Evolutionary conservation across 73 alveolate species (phyloP).

Genomic region (Symbiodinium natans): DNA sequence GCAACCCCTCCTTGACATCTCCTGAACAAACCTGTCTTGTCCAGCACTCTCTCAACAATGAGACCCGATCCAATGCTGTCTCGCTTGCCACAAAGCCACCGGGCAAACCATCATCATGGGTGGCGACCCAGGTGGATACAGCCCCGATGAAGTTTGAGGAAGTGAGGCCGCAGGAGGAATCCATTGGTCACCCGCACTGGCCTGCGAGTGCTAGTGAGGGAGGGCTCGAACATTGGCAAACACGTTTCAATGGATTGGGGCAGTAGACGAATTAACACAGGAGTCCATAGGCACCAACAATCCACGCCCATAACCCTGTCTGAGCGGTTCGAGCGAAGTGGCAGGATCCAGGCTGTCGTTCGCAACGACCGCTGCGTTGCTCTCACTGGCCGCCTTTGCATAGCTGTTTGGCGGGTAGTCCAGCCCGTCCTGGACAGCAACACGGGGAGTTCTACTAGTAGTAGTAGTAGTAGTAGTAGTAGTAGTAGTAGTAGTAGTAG

Average conservation of each 20-base stretch:
- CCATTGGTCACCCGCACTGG: not conserved
- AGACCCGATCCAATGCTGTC: too few species aligned
- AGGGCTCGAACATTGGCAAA: too few species aligned
- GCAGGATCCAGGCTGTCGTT: too few species aligned
- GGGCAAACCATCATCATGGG: not conserved
- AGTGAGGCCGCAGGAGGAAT: not conserved
- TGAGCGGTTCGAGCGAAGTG: too few species aligned
- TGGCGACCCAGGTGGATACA: not conserved
- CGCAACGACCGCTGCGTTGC: not conserved
- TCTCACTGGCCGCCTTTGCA: not conserved
- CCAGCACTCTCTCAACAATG: not conserved
- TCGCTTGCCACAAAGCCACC: not conserved
- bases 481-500: too few species aligned
- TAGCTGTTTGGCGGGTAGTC: not conserved
- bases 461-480: too few species aligned
- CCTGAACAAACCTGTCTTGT: too few species aligned
- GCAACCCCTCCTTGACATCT: too few species aligned
- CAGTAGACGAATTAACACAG: too few species aligned
- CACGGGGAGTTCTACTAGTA: not conserved
- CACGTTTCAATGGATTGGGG: too few species aligned
- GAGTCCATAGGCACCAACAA: too few species aligned
- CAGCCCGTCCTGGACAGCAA: not conserved
- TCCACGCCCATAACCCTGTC: too few species aligned
- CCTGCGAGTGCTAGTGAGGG: not conserved
- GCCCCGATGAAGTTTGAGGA: not conserved